Percentiles rank a stretch among this genome's conserved stretches.
Evolutionary conservation across 768 basidiomycete genomes (phyloP).

Genomic region (Podaxis sp.): DNA sequence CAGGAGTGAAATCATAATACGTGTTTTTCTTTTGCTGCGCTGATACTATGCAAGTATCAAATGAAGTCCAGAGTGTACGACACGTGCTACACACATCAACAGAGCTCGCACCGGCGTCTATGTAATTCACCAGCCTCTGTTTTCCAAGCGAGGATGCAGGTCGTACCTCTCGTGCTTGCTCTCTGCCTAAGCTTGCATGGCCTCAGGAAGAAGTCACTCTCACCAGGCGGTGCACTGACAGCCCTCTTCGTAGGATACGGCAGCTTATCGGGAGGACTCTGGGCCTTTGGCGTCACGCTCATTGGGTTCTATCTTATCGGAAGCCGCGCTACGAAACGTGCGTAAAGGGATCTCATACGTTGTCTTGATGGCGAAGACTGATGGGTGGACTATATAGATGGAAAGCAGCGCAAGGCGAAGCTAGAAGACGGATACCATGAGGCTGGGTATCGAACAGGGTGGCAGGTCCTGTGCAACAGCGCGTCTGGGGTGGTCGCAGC

Average conservation of each 20-base stretch:
- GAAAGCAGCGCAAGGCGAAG: conserved; percentile 67
- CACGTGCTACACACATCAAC: neutral
- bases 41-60: too few relatives aligned
- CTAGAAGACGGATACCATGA: conserved; percentile 78
- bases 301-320: conserved; percentile 78
- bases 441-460: conserved; percentile 66
- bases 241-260: conserved; percentile 75
- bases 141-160: neutral
- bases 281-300: conserved; percentile 60
- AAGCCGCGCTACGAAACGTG: conserved; percentile 80
- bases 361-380: neutral
- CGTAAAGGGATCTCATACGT: conserved; percentile 18
- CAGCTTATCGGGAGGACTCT: conserved; percentile 63
- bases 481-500: conserved; percentile 56
- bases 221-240: conserved; percentile 67
- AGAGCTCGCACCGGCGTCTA: neutral
- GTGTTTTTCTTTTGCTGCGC: too few relatives aligned
- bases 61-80: too few relatives aligned
- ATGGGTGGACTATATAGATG: conserved; percentile 35
- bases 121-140: neutral
- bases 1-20: too few relatives aligned
- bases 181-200: conserved; percentile 64
- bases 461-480: conserved; percentile 85
- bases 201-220: conserved; percentile 67
- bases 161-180: conserved; percentile 41